phyloP scores from a whole-genome alignment of 1,284 basidiomycete species.

The Ustilago cynodontis region DNA sequence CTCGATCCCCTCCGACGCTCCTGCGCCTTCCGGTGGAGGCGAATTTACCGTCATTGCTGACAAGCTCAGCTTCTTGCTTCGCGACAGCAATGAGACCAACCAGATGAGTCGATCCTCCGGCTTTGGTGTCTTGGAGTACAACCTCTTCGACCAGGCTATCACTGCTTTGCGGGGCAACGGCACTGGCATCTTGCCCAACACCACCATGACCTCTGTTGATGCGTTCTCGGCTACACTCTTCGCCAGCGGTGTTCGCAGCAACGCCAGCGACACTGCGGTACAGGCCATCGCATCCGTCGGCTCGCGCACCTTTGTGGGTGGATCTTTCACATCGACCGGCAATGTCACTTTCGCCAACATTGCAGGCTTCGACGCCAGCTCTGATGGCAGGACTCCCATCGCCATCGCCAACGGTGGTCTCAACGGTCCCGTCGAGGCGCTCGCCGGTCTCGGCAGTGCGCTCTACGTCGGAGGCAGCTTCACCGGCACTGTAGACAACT shows the following conservation, averaged over 20 bases:
- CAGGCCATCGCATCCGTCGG: constrained; percentile 73
- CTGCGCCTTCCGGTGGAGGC: constrained; percentile 78
- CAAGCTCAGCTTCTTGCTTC: constrained; percentile 68
- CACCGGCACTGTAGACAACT: constrained; percentile 76
- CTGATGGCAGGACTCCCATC: constrained; percentile 71
- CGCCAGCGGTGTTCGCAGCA: constrained; percentile 63
- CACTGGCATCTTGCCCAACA: constrained; percentile 54
- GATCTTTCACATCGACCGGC: constrained; percentile 77
- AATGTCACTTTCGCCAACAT: constrained; percentile 79
- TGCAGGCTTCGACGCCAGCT: constrained; percentile 77
- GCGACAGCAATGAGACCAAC: constrained; percentile 56
- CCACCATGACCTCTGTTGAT: constrained; percentile 80
- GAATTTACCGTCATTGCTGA: constrained; percentile 81
- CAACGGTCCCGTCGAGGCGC: constrained; percentile 61
- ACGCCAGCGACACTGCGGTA: constrained; percentile 68
- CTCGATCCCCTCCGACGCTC: constrained; percentile 57
- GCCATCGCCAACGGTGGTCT: constrained; percentile 68
- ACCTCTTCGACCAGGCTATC: constrained; percentile 51
- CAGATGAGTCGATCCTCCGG: constrained; percentile 41
- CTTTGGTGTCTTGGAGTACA: constrained; percentile 62
- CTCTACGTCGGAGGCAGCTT: constrained; percentile 90
- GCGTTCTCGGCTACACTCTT: constrained; percentile 76
- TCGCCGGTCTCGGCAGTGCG: constrained; percentile 67
- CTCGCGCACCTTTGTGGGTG: constrained; percentile 79
- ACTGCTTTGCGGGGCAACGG: constrained; percentile 41